A percentile compares a stretch with the other conserved stretches of the same genome.
These are phyloP conservation scores for Cryptococcus depauperatus DNA, from an alignment of 1,284 basidiomycete genomes.

Conservation along the genomic window DNA sequence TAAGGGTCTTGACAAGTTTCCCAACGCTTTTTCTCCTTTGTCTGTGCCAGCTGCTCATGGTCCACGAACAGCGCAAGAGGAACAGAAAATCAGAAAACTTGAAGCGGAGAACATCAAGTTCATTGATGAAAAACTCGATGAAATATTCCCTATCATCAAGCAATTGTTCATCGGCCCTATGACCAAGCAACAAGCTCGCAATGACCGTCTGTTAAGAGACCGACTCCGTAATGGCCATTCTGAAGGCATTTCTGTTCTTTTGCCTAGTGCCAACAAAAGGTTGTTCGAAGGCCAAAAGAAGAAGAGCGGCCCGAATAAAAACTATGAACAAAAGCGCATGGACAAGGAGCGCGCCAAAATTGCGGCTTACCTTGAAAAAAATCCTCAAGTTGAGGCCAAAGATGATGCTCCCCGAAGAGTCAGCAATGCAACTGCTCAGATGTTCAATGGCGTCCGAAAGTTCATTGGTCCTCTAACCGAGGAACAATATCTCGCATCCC, in stretches of 20 bases:
- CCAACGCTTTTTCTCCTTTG: slow-evolving; percentile 19
- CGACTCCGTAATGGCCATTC: slow-evolving; percentile 21
- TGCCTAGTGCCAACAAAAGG: slow-evolving; percentile 23
- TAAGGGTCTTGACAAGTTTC: slow-evolving; percentile 24
- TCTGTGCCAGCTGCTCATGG: slow-evolving; percentile 23
- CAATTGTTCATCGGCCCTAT: slow-evolving; percentile 32
- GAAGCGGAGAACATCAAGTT: slow-evolving; percentile 16
- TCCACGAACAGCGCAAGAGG: slow-evolving; percentile 20
- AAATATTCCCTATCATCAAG: slow-evolving; percentile 23
- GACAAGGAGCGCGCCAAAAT: slow-evolving; percentile 32
- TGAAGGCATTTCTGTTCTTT: slow-evolving; percentile 20
- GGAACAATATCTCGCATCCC: slow-evolving; percentile 19
- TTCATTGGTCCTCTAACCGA: slow-evolving; percentile 24
- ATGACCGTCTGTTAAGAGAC: slow-evolving; percentile 22
- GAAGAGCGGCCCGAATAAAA: slow-evolving; percentile 10
- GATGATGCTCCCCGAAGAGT: slow-evolving; percentile 1
- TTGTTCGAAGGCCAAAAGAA: slow-evolving; percentile 11
- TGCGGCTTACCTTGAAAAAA: slow-evolving; percentile 11
- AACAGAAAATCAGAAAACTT: slow-evolving; percentile 12
- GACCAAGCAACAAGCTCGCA: slow-evolving; percentile 28
- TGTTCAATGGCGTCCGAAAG: neutral
- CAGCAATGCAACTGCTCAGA: neutral
- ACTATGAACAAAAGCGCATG: slow-evolving; percentile 21
- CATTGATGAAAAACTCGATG: slow-evolving; percentile 19
- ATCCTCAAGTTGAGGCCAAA: slow-evolving; percentile 1